These are phyloP conservation scores for Aspergillus felis DNA, from an alignment of 2,329 filamentous ascomycete genomes.

Conservation along the genomic window DNA sequence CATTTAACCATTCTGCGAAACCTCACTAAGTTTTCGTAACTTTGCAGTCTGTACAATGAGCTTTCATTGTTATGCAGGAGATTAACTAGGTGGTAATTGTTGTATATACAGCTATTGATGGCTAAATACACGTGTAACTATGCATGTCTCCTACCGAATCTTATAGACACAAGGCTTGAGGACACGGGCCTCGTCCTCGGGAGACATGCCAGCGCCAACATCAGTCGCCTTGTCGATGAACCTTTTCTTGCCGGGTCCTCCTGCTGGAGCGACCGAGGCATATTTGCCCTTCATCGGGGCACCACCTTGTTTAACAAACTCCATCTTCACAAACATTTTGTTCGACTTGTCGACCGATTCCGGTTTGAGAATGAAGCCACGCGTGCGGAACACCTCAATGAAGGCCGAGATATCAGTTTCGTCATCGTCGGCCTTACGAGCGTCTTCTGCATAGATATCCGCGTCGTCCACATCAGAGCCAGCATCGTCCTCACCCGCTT, in stretches of 20 bases:
- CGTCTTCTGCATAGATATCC: conserved; percentile 49
- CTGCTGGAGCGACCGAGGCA: conserved; percentile 31
- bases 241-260: conserved; percentile 41
- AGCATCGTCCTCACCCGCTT: conserved; percentile 46
- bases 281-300: conserved; percentile 73
- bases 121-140: neutral
- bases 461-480: conserved; percentile 44
- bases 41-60: neutral
- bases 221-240: conserved; percentile 57
- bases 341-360: conserved; percentile 75
- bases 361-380: conserved; percentile 81
- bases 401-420: conserved; percentile 88
- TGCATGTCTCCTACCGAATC: conserved; percentile 55
- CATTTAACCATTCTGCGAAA: conserved; percentile 17
- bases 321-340: conserved; percentile 98
- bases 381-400: conserved; percentile 71
- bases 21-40: neutral
- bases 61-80: neutral
- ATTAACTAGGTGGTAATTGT: neutral
- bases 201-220: conserved; percentile 52
- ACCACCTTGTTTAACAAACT: conserved; percentile 76
- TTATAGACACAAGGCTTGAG: conserved; percentile 98
- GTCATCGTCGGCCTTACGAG: conserved; percentile 52
- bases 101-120: neutral
- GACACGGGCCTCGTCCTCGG: conserved; percentile 63